Conservation (phyloP, 169 alveolate species). For the Cryptosporidium ubiquitum region DNA sequence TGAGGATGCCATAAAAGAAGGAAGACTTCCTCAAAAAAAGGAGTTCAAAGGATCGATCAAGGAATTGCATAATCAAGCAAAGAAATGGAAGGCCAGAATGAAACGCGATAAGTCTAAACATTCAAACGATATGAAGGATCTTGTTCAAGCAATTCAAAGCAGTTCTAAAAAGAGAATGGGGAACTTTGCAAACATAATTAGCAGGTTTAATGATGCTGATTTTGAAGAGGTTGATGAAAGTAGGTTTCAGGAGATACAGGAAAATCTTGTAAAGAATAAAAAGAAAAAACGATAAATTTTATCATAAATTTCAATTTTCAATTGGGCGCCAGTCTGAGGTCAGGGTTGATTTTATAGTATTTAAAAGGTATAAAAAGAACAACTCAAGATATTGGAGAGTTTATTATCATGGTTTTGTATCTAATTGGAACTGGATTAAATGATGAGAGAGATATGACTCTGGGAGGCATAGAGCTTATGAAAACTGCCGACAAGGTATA, state of each 20-base stretch:
- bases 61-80: not conserved
- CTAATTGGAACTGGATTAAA: constrained; percentile 95
- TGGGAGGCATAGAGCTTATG: constrained; percentile 90
- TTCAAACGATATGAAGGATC: constrained; percentile 10
- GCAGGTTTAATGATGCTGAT: not conserved
- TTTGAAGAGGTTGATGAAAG: constrained; percentile 39
- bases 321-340: constrained; percentile 30
- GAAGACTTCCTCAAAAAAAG: constrained; percentile 43
- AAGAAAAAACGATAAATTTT: not conserved
- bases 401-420: constrained; percentile 87
- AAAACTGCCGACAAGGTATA: constrained; percentile 87
- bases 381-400: not conserved
- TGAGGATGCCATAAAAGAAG: constrained; percentile 77
- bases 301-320: not conserved
- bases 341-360: not conserved
- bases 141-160: constrained; percentile 39
- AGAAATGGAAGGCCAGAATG: constrained; percentile 9
- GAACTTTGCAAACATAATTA: not conserved
- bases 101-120: not conserved
- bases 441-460: constrained; percentile 91
- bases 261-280: constrained; percentile 4
- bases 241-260: constrained; percentile 30
- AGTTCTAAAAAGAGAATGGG: constrained; percentile 24
- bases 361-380: not conserved
- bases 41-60: constrained; percentile 28